Base-by-base conservation (phyloP, 164 flowering plant species). In the Magnolia officinalis region DNA sequence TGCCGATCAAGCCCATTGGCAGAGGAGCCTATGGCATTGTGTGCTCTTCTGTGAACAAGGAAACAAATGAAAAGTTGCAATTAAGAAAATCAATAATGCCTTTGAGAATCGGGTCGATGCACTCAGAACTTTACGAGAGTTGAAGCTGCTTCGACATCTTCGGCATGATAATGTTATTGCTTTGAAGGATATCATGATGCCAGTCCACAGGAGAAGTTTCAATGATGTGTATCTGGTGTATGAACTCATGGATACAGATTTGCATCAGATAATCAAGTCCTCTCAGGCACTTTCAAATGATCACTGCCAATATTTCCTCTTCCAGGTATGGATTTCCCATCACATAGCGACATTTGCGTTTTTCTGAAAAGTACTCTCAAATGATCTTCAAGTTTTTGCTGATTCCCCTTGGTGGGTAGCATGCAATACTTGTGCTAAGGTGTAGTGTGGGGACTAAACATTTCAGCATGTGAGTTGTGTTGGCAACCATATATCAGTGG, bases 241-340 rank as follows among this genome's bases (percentile, higher is more conserved):
- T 80, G 98, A 94, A 80, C 90, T 95, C 70, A 95, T 94, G 98
- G 98, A 94, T 81, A 94, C 98, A 0, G 98, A 94, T 88, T 79
- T 94, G 74, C 97, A 94, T 81, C 96, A 95, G 80, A 94, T 94
- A 76, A 90, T 94, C 61, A 94, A 91, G 84, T 95, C 98, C 37
- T 87, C 96, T 63, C 98, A 95, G 78, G 77, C 92, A 2, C 94
- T 95, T 59, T 71, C 88, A 5, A 93, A 91, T 84, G 98, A 95
- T 72, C 98, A 95, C 77, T 91, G 95, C 87, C 93, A 95, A 51
- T 91, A 91, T 81, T 93, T 95, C 81, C 87, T 95, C 63, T 91
- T 93, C 70, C 98, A 95, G 98, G 98, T 95, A 84, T 79, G 71
- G 67, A n/a, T 21, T 8, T 45, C 76, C 64, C 58, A 31, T 67